A percentile compares a stretch with the other conserved stretches of the same genome.
Conservation (phyloP, 805 yeast genomes). For the Saturnispora diversa region DNA sequence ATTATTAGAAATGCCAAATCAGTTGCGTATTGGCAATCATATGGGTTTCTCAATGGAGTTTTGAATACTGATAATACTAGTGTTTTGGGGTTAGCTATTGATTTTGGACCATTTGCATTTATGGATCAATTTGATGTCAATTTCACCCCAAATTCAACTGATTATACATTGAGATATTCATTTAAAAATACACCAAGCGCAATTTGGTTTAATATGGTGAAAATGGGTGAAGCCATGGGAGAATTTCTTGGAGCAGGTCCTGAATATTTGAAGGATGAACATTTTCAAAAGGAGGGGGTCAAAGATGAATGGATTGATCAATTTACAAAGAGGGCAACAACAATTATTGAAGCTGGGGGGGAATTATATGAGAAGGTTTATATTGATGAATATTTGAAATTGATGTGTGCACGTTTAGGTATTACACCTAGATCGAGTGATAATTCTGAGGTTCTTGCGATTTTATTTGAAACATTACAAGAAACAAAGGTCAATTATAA, state of each 20-base stretch:
- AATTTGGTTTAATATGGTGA: slow-evolving; percentile 87
- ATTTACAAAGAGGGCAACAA: slow-evolving; percentile 53
- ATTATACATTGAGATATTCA: slow-evolving; percentile 59
- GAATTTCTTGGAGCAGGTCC: slow-evolving; percentile 72
- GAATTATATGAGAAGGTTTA: slow-evolving; percentile 58
- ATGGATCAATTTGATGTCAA: slow-evolving; percentile 77
- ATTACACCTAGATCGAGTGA: slow-evolving; percentile 37
- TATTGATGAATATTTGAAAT: slow-evolving; percentile 46
- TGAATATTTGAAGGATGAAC: slow-evolving; percentile 37
- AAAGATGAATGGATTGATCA: slow-evolving; percentile 42
- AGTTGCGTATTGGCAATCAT: slow-evolving; percentile 81
- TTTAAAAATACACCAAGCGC: slow-evolving; percentile 79
- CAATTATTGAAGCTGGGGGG: slow-evolving; percentile 54
- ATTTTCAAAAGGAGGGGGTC: slow-evolving; percentile 35
- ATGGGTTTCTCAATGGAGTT: slow-evolving; percentile 92
- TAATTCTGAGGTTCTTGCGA: slow-evolving; percentile 41
- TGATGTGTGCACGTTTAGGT: slow-evolving; percentile 65
- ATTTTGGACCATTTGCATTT: slow-evolving; percentile 91
- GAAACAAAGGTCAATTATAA: slow-evolving; percentile 70
- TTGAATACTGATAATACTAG: slow-evolving; percentile 92
- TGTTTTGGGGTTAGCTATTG: slow-evolving; percentile 78
- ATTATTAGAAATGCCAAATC: slow-evolving; percentile 66
- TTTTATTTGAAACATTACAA: slow-evolving; percentile 53
- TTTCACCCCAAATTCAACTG: slow-evolving; percentile 89
- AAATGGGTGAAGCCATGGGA: slow-evolving; percentile 77